These are phyloP conservation scores for Aquilaria yunnanensis DNA, from an alignment of 345 rosid species.

Conservation along the genomic window DNA sequence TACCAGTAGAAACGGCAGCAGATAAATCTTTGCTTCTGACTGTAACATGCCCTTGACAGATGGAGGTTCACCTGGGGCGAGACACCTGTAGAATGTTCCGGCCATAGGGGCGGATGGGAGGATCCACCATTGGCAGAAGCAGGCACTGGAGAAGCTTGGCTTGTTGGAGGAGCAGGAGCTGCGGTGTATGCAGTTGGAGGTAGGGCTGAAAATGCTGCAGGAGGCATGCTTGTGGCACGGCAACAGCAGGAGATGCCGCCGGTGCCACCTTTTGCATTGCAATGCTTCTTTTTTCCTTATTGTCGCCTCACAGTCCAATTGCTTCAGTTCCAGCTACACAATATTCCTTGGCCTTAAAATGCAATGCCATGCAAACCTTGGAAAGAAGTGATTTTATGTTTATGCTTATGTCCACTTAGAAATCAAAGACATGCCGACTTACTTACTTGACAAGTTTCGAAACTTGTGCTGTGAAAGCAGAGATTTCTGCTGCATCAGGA, in stretches of 20 bases:
- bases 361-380: background rate
- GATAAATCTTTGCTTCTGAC: background rate
- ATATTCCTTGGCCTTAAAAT: conserved; percentile 56
- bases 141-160: conserved; percentile 12
- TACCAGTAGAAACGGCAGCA: background rate
- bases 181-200: conserved; percentile 8
- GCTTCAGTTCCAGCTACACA: conserved; percentile 79
- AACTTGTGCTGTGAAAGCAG: conserved; percentile 79
- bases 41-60: conserved; percentile 56
- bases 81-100: conserved; percentile 84
- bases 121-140: conserved; percentile 33
- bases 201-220: conserved; percentile 35
- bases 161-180: background rate
- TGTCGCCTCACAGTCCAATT: conserved; percentile 65
- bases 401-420: background rate
- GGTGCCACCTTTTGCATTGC: conserved; percentile 31
- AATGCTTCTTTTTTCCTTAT: conserved; percentile 89
- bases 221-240: conserved; percentile 41
- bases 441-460: conserved; percentile 72
- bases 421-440: conserved; percentile 20
- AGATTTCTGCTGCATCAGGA: conserved; percentile 46
- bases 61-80: conserved; percentile 88
- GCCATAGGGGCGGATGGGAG: conserved; percentile 92
- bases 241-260: conserved; percentile 27
- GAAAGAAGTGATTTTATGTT: background rate